Percentiles rank a stretch among this genome's conserved stretches.
Conservation (phyloP, 2,329 filamentous ascomycete genomes). For the Arthrobotrys conoides region DNA sequence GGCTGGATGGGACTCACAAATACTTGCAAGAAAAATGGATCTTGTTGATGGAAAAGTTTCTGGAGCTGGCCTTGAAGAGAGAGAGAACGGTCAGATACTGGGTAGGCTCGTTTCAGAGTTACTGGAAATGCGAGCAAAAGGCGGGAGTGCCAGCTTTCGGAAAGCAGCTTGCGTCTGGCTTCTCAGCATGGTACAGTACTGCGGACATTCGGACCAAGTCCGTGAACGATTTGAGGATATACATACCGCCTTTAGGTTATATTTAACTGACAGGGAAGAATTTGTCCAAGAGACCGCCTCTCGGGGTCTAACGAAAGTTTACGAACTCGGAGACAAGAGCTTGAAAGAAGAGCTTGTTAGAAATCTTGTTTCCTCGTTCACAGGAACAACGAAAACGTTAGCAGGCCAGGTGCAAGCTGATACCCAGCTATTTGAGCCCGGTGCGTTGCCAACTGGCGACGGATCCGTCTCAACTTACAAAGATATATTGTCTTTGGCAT, state of each 20-base stretch:
- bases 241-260: slow-evolving; percentile 87
- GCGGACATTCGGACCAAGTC: slow-evolving; percentile 81
- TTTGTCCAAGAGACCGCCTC: slow-evolving; percentile 96
- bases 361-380: slow-evolving; percentile 90
- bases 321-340: slow-evolving; percentile 87
- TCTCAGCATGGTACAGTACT: slow-evolving; percentile 90
- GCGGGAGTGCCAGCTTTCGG: slow-evolving; percentile 60
- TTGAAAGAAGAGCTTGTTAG: slow-evolving; percentile 86
- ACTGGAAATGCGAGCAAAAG: slow-evolving; percentile 68
- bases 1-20: slow-evolving; percentile 85
- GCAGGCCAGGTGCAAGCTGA: slow-evolving; percentile 86
- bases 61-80: slow-evolving; percentile 32
- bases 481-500: slow-evolving; percentile 94
- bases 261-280: slow-evolving; percentile 87
- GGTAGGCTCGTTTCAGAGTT: slow-evolving; percentile 78
- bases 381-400: slow-evolving; percentile 78
- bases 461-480: slow-evolving; percentile 95
- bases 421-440: slow-evolving; percentile 93
- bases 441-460: slow-evolving; percentile 89
- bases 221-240: slow-evolving; percentile 81
- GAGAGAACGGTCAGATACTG: slow-evolving; percentile 67
- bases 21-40: slow-evolving; percentile 71
- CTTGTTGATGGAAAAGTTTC: slow-evolving; percentile 61
- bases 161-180: slow-evolving; percentile 92
- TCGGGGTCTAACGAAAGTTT: slow-evolving; percentile 89